Evolutionary conservation across 1,284 basidiomycete genomes (phyloP), one percentile per base, ranked within the genome.

Genomic region (Puccinia sorghi): DNA sequence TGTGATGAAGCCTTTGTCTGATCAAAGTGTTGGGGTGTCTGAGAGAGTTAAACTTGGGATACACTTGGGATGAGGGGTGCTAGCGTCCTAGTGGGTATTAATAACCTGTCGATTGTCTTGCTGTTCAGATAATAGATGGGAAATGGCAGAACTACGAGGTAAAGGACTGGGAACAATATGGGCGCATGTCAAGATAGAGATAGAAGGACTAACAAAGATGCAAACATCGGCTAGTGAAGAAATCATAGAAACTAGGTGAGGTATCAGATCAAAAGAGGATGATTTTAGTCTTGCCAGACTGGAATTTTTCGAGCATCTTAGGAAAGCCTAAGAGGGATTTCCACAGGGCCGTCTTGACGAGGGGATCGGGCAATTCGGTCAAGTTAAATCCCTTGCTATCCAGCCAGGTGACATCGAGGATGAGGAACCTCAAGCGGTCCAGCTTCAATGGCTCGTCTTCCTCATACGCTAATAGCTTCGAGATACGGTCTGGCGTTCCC

Each of bases 401-500:
- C 37, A 54, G 27, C 73, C 73, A 75, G 48, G 73, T 75, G 8
- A 66, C 27, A 54, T 75, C 73, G 17, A 75, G 50, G 3, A 75
- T 37, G 27, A 75, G 43, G 22, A 48, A 75, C 25, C 54, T 48
- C 57, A 75, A 66, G 22, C 73, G 41, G 15, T 75, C 73, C 32
- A 66, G 22, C 39, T 75, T 75, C 25, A 75, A 64, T 54, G 43
- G 59, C 32, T 50, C 46, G 39, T 32, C 46, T 20, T 25, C 43
- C 6, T 75, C 52, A 22, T 32, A 25, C 22, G 59, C 32, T 9
- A 75, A 27, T 9, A 75, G 48, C 39, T 75, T 75, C n/a, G 61
- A 46, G 37, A 75, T 64, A 15, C 73, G 43, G 61, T 75, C 73
- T 13, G 73, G 73, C 61, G 73, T 75, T 37, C 73, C 73, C 0